Percentiles rank a stretch among this genome's conserved stretches.
Evolutionary conservation across 2,329 filamentous ascomycete genomes (phyloP).

Genomic region (Fusarium compactum): DNA sequence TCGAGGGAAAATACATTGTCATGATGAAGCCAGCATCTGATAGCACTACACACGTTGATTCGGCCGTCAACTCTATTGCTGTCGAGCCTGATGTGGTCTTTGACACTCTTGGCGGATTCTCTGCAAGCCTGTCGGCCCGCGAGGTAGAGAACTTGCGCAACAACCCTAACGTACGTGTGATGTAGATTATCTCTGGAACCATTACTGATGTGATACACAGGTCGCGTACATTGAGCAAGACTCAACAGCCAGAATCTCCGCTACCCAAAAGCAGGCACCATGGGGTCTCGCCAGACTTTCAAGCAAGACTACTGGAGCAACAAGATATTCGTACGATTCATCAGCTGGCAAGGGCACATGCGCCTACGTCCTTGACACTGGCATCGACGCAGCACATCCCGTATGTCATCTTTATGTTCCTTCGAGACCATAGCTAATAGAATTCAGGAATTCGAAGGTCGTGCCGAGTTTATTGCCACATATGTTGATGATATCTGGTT

Average conservation of each 20-base stretch:
- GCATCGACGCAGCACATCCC: background rate
- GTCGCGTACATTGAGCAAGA: slow-evolving; percentile 19
- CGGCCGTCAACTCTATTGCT: background rate
- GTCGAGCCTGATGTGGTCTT: slow-evolving; percentile 12
- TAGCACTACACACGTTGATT: background rate
- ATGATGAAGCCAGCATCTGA: slow-evolving; percentile 6
- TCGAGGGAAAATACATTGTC: slow-evolving; percentile 15
- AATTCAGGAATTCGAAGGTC: slow-evolving; percentile 10
- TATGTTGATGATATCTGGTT: slow-evolving; percentile 10
- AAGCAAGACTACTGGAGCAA: slow-evolving; percentile 1
- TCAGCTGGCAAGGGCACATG: slow-evolving; percentile 1
- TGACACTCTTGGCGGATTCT: slow-evolving; percentile 4
- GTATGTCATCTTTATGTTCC: background rate
- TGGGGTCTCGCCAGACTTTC: slow-evolving; percentile 16
- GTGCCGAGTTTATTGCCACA: slow-evolving; percentile 6
- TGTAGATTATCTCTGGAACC: fast-evolving
- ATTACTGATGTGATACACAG: background rate
- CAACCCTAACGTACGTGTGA: background rate
- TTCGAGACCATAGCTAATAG: fast-evolving
- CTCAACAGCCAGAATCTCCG: slow-evolving; percentile 3
- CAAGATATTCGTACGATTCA: slow-evolving; percentile 1
- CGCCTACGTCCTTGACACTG: slow-evolving; percentile 21
- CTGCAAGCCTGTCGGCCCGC: background rate
- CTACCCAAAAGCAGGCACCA: background rate
- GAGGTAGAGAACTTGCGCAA: slow-evolving; percentile 10